A percentile compares a stretch with the other conserved stretches of the same genome.
These are phyloP conservation scores for Actinomortierella wolfii DNA, from an alignment of 371 early-diverging fungal species.

Conservation along the genomic window DNA sequence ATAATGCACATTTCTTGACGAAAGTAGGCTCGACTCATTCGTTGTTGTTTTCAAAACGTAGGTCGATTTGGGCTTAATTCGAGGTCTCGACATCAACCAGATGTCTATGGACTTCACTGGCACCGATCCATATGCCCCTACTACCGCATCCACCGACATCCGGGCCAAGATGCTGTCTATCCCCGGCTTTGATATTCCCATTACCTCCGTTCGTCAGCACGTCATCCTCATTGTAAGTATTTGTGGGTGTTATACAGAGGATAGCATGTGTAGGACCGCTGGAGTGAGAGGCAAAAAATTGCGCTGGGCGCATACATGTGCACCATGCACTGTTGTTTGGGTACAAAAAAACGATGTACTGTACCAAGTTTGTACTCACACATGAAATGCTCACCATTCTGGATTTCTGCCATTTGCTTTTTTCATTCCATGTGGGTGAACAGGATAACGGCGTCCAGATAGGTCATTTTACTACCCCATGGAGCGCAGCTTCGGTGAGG, in stretches of 20 bases:
- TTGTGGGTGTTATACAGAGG: no score
- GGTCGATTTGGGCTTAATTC: neutral
- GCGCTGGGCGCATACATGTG: no score
- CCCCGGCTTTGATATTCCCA: conserved; percentile 4
- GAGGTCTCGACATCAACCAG: neutral
- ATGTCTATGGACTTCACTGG: conserved; percentile 5
- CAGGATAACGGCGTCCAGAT: conserved; percentile 12
- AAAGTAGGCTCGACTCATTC: neutral
- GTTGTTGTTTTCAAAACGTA: neutral
- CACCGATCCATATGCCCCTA: neutral
- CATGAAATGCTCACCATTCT: no score
- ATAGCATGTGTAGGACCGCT: no score
- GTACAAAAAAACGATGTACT: no score
- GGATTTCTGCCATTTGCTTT: neutral
- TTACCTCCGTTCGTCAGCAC: conserved; percentile 1
- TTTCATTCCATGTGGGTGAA: neutral
- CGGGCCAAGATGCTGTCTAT: conserved; percentile 2
- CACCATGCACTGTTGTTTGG: no score
- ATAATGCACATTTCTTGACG: neutral
- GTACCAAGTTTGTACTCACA: no score
- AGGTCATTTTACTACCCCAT: conserved; percentile 8
- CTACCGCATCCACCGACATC: conserved; percentile 1
- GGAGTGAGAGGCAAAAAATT: no score
- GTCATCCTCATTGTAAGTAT: conserved; percentile 2
- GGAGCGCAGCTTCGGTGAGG: neutral